Base-by-base conservation (phyloP, 148 eudicot species). In the Vaccinium macrocarpon region DNA sequence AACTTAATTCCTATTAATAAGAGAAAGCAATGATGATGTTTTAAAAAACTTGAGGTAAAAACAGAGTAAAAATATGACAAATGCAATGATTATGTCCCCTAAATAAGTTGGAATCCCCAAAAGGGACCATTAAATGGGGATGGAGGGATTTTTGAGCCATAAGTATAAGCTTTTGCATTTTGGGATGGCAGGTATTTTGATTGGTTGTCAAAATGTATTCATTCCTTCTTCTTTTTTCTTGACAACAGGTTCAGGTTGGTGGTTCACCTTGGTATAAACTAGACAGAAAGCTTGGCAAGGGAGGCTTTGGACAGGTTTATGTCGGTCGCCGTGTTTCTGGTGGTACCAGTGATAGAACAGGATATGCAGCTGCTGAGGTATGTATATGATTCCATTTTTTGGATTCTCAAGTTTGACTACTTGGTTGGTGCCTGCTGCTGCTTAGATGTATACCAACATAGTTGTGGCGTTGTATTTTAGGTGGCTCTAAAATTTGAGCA, bases 231-330 rank as follows among this genome's bases (percentile, higher is more conserved):
- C 2, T 72, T 7, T 75, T 48, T 73, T 57, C 27, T 76, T 73
- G 82, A 19, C 48, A 52, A 88, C 91, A 94, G 98, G 91, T 94
- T 77, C 89, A 89, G 59, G 94, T 94, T 75, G 98, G 95, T 82
- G 92, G 91, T 74, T 94, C 95, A 70, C 94, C 94, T 29, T 16
- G 84, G 75, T 94, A 94, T 84, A 93, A 74, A 88, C 71, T 92
- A 49, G 96, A 92, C 64, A 93, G 87, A 85, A 94, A 92, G 86
- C 91, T 94, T 81, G 98, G 98, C 42, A 93, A 94, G 85, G 98
- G 98, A 81, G 98, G 98, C 32, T 94, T 94, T 89, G 98, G 98
- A 57, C 98, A 94, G 84, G 98, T 94, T 48, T 93, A 90, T 84
- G 91, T 91, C 64, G 98, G 95, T 80, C 94, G 93, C 35, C 95